These are phyloP conservation scores for Wallacemonas sp. DNA, from an alignment of 208 protist genomes.

Conservation along the genomic window DNA sequence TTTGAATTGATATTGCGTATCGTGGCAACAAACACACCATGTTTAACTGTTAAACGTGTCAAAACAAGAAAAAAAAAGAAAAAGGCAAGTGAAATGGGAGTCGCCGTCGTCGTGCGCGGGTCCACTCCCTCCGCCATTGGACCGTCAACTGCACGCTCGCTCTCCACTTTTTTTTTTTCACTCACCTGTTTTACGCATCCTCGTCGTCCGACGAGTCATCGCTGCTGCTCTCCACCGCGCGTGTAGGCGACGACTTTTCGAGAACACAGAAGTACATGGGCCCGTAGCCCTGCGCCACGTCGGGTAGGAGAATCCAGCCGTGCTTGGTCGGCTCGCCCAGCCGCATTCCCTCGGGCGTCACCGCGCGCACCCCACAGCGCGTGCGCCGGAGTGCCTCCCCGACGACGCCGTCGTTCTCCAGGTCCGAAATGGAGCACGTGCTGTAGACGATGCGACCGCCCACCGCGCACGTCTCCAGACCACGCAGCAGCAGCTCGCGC, in stretches of 20 bases:
- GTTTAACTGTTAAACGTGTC: not conserved
- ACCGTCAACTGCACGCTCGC: no score
- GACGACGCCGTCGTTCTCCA: slow-evolving; percentile 91
- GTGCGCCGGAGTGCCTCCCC: slow-evolving; percentile 57
- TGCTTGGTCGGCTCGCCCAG: slow-evolving; percentile 67
- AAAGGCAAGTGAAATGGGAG: no score
- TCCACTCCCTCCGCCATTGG: no score
- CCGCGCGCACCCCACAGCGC: slow-evolving; percentile 56
- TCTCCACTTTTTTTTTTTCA: no score
- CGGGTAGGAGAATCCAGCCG: slow-evolving; percentile 77
- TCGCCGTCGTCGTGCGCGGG: no score
- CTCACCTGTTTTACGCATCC: no score
- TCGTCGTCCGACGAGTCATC: slow-evolving; percentile 21
- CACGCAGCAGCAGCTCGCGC: slow-evolving; percentile 65
- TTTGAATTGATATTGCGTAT: no score
- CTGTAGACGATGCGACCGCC: slow-evolving; percentile 91
- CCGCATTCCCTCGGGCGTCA: slow-evolving; percentile 19
- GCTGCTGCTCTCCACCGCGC: slow-evolving; percentile 27
- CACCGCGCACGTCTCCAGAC: slow-evolving; percentile 69
- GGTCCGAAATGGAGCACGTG: slow-evolving; percentile 87
- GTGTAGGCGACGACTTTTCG: slow-evolving; percentile 48
- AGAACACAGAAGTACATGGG: slow-evolving; percentile 79
- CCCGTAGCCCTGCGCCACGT: slow-evolving; percentile 56
- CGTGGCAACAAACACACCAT: no score
- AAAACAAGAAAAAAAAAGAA: slow-evolving; percentile 8